Evolutionary conservation across 805 yeast genomes (phyloP).

Genomic region (Nakazawaea wickerhamii): DNA sequence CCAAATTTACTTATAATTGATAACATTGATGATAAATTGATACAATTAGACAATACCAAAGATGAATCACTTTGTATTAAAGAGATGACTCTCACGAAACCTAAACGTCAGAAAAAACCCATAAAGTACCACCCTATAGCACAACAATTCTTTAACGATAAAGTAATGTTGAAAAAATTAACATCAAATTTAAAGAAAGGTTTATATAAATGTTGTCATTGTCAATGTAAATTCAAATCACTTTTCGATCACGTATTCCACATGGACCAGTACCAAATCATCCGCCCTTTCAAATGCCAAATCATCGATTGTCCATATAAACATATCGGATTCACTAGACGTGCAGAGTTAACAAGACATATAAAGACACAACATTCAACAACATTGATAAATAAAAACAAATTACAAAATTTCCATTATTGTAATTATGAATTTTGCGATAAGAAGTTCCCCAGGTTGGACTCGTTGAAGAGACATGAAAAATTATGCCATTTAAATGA

Average conservation of each 20-base stretch:
- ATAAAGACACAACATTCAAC: slow-evolving; percentile 40
- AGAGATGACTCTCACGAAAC: too few species aligned
- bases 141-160: background rate
- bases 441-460: slow-evolving; percentile 45
- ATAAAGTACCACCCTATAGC: background rate
- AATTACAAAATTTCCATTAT: slow-evolving; percentile 6
- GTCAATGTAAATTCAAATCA: background rate
- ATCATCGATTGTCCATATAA: slow-evolving; percentile 43
- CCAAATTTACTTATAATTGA: too few species aligned
- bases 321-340: slow-evolving; percentile 41
- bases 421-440: slow-evolving; percentile 32
- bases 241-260: slow-evolving; percentile 33
- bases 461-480: slow-evolving; percentile 48
- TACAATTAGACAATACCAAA: too few species aligned
- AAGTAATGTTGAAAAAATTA: background rate
- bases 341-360: slow-evolving; percentile 45
- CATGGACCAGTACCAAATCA: slow-evolving; percentile 34
- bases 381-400: slow-evolving; percentile 13
- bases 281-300: slow-evolving; percentile 40
- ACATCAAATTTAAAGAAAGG: slow-evolving; percentile 6
- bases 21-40: too few species aligned
- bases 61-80: too few species aligned
- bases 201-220: slow-evolving; percentile 6
- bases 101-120: too few species aligned
- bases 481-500: slow-evolving; percentile 44